Evolutionary conservation across 305 asterid genomes (phyloP).

Genomic region (Plantago coronopus): DNA sequence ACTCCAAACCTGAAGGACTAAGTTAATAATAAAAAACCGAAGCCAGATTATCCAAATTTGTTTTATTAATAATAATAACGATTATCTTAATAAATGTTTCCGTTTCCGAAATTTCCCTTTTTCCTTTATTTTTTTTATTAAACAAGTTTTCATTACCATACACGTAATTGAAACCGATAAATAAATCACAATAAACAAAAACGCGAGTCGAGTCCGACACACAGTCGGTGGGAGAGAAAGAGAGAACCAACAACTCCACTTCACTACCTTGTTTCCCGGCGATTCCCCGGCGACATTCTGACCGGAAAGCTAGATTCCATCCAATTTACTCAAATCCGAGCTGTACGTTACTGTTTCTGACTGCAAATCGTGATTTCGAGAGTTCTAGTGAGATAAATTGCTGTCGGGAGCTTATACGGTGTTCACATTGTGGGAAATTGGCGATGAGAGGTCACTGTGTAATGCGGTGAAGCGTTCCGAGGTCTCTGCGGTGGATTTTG

Average conservation of each 20-base stretch:
- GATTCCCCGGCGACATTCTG: constrained; percentile 34
- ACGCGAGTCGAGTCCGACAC: constrained; percentile 38
- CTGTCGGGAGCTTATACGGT: no score
- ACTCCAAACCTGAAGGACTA: constrained; percentile 17
- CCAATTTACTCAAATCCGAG: background rate
- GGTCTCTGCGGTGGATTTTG: constrained; percentile 21
- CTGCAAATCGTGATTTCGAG: background rate
- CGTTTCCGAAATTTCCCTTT: no score
- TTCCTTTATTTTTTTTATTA: no score
- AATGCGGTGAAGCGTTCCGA: constrained; percentile 1
- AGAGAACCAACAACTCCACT: constrained; percentile 8
- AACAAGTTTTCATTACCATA: background rate
- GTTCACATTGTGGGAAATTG: background rate
- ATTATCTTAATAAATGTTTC: background rate
- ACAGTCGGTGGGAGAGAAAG: constrained; percentile 24
- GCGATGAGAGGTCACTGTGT: background rate
- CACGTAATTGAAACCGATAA: constrained; percentile 51
- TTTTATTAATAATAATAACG: background rate
- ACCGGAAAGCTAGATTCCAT: constrained; percentile 13
- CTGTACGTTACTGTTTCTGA: background rate
- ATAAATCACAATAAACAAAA: constrained; percentile 47
- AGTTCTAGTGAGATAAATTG: no score
- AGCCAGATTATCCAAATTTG: background rate
- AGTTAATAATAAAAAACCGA: background rate
- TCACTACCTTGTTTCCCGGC: constrained; percentile 22